phyloP scores from a whole-genome alignment of 768 basidiomycete species.

The Dentipellis fragilis region DNA sequence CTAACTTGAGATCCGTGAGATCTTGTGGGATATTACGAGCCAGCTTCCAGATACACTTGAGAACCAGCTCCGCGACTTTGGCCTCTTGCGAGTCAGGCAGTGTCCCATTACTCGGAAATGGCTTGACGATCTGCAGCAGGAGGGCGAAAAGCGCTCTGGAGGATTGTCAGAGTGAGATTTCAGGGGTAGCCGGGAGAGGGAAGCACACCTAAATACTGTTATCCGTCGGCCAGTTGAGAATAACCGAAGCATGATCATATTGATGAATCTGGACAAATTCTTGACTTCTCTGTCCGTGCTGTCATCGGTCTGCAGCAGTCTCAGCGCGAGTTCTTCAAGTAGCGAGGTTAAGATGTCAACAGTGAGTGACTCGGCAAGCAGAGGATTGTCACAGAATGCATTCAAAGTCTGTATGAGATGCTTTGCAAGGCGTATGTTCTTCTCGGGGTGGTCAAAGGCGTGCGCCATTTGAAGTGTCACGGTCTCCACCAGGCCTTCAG shows the following conservation, averaged over 20 bases:
- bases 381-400: constrained; percentile 84
- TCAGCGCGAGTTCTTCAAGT: constrained; percentile 85
- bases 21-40: constrained; percentile 92
- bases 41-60: constrained; percentile 98
- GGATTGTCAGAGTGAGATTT: background rate
- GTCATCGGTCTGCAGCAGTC: constrained; percentile 91
- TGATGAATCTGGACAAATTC: constrained; percentile 92
- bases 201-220: constrained; percentile 77
- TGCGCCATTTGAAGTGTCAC: constrained; percentile 88
- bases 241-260: constrained; percentile 92
- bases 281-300: constrained; percentile 75
- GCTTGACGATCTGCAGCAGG: constrained; percentile 73
- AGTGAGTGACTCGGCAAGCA: constrained; percentile 80
- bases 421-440: constrained; percentile 90
- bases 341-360: constrained; percentile 77
- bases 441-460: constrained; percentile 76
- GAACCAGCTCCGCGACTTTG: constrained; percentile 83
- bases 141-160: constrained; percentile 69
- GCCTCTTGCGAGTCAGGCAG: constrained; percentile 69
- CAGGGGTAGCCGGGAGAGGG: background rate
- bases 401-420: constrained; percentile 96
- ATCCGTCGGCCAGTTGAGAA: constrained; percentile 87
- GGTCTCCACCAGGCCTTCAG: constrained; percentile 80
- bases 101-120: constrained; percentile 70
- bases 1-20: constrained; percentile 66